phyloP scores from a whole-genome alignment of 805 yeast genomes.

The Candida saitoana region DNA sequence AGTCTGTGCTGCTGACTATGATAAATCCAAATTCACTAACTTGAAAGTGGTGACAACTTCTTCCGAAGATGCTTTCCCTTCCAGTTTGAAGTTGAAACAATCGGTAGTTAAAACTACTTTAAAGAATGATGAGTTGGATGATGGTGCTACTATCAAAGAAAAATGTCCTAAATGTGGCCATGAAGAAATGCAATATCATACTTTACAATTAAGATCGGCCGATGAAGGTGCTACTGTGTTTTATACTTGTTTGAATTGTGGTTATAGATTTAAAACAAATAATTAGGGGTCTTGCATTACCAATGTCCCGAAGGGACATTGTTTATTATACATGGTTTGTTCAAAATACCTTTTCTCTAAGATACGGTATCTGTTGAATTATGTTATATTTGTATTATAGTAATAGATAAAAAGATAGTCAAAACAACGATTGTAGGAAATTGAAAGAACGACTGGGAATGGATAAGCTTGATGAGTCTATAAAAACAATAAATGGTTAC shows the following conservation, averaged over 20 bases:
- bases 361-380: too few relatives aligned
- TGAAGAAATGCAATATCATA: conserved; percentile 97
- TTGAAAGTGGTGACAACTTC: conserved; percentile 85
- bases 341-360: too few relatives aligned
- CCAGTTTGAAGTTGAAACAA: conserved; percentile 70
- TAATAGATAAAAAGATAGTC: not conserved
- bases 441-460: too few relatives aligned
- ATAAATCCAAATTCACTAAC: conserved; percentile 57
- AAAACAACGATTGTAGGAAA: not conserved
- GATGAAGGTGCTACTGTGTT: conserved; percentile 99
- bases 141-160: conserved; percentile 95
- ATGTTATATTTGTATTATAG: conserved; percentile 6
- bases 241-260: conserved; percentile 92
- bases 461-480: too few relatives aligned
- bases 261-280: conserved; percentile 90
- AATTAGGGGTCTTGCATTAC: too few relatives aligned
- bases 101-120: conserved; percentile 88
- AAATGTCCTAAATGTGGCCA: conserved; percentile 98
- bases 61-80: conserved; percentile 91
- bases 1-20: conserved; percentile 42
- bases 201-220: conserved; percentile 93
- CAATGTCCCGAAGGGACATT: too few relatives aligned
- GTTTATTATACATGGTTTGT: too few relatives aligned
- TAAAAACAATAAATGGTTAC: too few relatives aligned
- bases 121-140: conserved; percentile 74